Conservation (phyloP, 2,329 filamentous ascomycete species). For the Fusarium nurragi region DNA sequence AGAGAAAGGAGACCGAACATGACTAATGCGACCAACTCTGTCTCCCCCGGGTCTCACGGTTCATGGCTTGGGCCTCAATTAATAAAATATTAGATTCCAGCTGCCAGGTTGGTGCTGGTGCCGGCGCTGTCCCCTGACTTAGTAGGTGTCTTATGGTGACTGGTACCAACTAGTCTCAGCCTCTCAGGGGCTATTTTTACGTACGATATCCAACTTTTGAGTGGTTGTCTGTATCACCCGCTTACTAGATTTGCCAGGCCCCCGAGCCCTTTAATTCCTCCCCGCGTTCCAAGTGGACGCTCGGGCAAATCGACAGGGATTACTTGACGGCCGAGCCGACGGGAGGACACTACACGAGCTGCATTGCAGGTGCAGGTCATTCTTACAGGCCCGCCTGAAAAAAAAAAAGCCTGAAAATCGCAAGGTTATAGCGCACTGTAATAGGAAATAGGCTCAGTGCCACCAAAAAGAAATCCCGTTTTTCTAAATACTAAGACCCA, state of each 20-base stretch:
- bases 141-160: neutral
- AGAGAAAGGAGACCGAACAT: constrained; percentile 13
- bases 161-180: constrained; percentile 17
- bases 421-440: constrained; percentile 24
- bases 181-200: constrained; percentile 30
- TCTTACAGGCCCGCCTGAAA: constrained; percentile 20
- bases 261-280: constrained; percentile 35
- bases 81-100: constrained; percentile 13
- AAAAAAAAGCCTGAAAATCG: constrained; percentile 28
- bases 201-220: constrained; percentile 16
- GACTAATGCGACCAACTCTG: constrained; percentile 20
- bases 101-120: constrained; percentile 6
- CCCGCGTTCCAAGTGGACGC: constrained; percentile 38
- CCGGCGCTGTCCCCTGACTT: constrained; percentile 2
- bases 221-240: constrained; percentile 21
- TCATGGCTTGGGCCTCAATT: constrained; percentile 5
- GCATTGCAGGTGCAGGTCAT: constrained; percentile 10
- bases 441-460: constrained; percentile 25
- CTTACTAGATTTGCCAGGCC: constrained; percentile 3
- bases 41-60: constrained; percentile 17
- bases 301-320: constrained; percentile 12
- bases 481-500: constrained; percentile 33
- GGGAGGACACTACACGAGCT: constrained; percentile 2
- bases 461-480: constrained; percentile 34
- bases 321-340: constrained; percentile 9